Evolutionary conservation across 108 stramenopile genomes (phyloP).

Genomic region (Cyclotella kingstonii): DNA sequence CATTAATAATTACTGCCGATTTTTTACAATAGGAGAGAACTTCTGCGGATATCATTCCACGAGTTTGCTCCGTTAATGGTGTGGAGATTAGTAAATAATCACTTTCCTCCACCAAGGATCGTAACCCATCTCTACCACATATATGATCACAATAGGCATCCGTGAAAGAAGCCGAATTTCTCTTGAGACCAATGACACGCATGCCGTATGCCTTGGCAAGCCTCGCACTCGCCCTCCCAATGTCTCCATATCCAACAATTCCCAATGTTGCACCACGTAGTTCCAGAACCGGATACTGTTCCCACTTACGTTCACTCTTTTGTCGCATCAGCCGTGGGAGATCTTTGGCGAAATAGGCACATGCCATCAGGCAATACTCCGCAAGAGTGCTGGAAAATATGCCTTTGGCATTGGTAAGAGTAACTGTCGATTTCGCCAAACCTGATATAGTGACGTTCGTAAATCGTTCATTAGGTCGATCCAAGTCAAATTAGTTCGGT

Average conservation of each 20-base stretch:
- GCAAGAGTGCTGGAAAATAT: conserved; percentile 83
- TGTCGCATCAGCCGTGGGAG: conserved; percentile 78
- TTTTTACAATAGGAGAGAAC: conserved; percentile 64
- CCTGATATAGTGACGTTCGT: neutral
- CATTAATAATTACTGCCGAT: conserved; percentile 82
- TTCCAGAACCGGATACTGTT: conserved; percentile 67
- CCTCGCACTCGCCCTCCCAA: conserved; percentile 78
- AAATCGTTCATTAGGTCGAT: neutral
- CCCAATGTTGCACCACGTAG: conserved; percentile 84
- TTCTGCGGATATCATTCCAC: conserved; percentile 55
- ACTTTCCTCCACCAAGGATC: conserved; percentile 52
- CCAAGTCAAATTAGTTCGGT: neutral
- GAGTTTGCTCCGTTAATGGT: conserved; percentile 75
- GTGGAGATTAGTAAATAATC: conserved; percentile 83
- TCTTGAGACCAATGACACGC: conserved; percentile 71
- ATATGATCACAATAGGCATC: conserved; percentile 67
- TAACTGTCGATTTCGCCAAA: conserved; percentile 36
- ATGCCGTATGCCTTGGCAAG: conserved; percentile 86
- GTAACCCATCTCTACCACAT: conserved; percentile 52
- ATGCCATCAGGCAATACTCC: conserved; percentile 87
- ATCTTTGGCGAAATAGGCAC: conserved; percentile 91
- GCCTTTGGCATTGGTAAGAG: conserved; percentile 91
- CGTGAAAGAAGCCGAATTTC: conserved; percentile 40
- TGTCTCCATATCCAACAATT: conserved; percentile 88
- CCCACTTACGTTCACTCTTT: conserved; percentile 62